These are phyloP conservation scores for Echium plantagineum DNA, from an alignment of 257 asterid species.

Conservation along the genomic window DNA sequence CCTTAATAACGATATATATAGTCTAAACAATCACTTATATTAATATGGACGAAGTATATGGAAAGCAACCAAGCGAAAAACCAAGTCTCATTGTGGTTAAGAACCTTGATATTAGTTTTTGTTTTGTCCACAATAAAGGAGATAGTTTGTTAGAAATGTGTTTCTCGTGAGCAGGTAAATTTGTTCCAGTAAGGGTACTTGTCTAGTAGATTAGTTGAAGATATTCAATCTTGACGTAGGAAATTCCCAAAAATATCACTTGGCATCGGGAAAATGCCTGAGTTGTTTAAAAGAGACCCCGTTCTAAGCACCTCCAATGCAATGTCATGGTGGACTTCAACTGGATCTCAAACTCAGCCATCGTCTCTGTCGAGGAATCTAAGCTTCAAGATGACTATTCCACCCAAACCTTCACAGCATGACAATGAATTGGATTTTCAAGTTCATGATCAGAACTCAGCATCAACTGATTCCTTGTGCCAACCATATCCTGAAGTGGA, in stretches of 20 bases:
- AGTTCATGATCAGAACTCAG: constrained; percentile 19
- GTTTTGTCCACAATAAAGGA: not conserved
- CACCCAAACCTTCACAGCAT: constrained; percentile 1
- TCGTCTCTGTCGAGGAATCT: constrained; percentile 11
- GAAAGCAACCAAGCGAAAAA: no score
- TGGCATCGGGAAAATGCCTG: constrained; percentile 10
- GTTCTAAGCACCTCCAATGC: constrained; percentile 5
- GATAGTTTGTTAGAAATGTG: not conserved
- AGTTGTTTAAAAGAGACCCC: constrained; percentile 3
- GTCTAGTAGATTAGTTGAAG: not conserved
- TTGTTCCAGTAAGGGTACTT: not conserved
- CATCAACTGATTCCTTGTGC: constrained; percentile 21
- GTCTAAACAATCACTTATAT: no score
- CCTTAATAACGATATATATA: no score
- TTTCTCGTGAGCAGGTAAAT: constrained; percentile 7
- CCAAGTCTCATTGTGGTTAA: not conserved
- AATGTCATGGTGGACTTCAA: constrained; percentile 13
- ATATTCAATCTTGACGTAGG: not conserved
- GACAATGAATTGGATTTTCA: constrained; percentile 10
- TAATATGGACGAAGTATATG: no score
- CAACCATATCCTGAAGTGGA: constrained; percentile 18
- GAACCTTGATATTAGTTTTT: not conserved
- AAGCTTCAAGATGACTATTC: constrained; percentile 6
- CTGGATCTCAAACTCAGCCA: constrained; percentile 10
- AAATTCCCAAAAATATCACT: not conserved